Conservation (phyloP, 2,329 filamentous ascomycete species). For the Coleophoma eucalyptorum region DNA sequence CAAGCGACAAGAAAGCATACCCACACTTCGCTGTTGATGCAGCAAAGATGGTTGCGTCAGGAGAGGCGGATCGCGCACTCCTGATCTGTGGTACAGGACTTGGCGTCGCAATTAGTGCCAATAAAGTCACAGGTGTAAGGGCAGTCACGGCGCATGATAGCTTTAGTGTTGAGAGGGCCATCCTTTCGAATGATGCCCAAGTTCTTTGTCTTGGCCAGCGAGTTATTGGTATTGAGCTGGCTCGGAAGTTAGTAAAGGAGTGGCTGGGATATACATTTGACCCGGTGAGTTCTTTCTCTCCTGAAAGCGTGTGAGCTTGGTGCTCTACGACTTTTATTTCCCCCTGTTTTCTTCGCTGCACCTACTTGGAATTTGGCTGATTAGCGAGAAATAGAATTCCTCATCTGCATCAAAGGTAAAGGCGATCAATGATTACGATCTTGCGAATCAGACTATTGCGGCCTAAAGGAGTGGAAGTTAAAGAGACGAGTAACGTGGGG, state of each 20-base stretch:
- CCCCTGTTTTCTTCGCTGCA: too few relatives aligned
- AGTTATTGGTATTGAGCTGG: conserved; percentile 77
- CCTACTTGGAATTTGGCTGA: background rate
- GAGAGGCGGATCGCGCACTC: conserved; percentile 71
- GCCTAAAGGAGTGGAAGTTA: too few relatives aligned
- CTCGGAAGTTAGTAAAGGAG: conserved; percentile 71
- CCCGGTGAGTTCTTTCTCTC: conserved; percentile 39
- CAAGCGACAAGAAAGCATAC: conserved; percentile 75
- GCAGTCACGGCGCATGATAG: conserved; percentile 89
- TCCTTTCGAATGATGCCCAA: conserved; percentile 83
- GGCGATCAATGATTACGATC: background rate
- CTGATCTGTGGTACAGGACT: conserved; percentile 84
- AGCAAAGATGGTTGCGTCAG: conserved; percentile 54
- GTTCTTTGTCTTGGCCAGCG: conserved; percentile 84
- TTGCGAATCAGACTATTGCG: background rate
- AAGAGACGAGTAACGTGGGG: too few relatives aligned
- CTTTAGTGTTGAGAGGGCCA: conserved; percentile 76
- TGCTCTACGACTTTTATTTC: too few relatives aligned
- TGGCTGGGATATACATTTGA: conserved; percentile 86
- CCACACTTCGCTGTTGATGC: conserved; percentile 74
- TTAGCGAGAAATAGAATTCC: background rate
- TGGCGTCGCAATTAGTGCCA: conserved; percentile 83
- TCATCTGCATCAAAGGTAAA: background rate
- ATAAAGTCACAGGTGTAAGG: conserved; percentile 79
- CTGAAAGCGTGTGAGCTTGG: background rate